Conservation (phyloP, 139 green algal species). For the Tetradesmus lagerheimii region DNA sequence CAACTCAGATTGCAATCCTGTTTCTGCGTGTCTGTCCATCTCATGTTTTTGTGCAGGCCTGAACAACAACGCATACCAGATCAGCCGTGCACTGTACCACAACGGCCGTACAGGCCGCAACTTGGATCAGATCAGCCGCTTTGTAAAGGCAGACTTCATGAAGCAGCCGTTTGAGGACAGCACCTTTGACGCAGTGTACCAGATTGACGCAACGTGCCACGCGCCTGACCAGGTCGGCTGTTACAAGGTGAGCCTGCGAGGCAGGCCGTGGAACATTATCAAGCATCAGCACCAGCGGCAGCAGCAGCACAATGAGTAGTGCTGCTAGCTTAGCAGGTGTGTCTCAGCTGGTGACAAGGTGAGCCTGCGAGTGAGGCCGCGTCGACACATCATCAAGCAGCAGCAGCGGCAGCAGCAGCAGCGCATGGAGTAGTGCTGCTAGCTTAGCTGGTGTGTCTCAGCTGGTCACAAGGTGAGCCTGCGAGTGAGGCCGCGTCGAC, state of each 20-base stretch:
- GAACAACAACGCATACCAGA: slow-evolving; percentile 87
- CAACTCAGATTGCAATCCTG: no score
- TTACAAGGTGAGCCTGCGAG: slow-evolving; percentile 50
- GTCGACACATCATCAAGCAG: no score
- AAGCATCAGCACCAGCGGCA: neutral
- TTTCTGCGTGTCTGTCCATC: no score
- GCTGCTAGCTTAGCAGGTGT: neutral
- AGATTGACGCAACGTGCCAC: slow-evolving; percentile 83
- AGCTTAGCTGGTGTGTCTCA: no score
- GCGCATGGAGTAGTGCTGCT: no score
- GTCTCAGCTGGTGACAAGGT: no score
- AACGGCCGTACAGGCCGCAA: slow-evolving; percentile 44
- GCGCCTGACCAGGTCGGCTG: slow-evolving; percentile 61
- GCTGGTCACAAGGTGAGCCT: no score
- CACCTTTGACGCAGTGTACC: slow-evolving; percentile 75
- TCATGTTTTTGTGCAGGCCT: slow-evolving; percentile 54
- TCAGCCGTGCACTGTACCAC: slow-evolving; percentile 55
- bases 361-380: no score
- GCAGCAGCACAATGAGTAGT: neutral
- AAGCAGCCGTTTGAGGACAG: slow-evolving; percentile 70
- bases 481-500: no score
- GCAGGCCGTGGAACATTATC: neutral
- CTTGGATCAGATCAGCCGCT: slow-evolving; percentile 37
- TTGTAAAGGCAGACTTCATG: slow-evolving; percentile 83
- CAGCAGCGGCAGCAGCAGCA: no score